These are phyloP conservation scores for Tuber magnatum DNA, from an alignment of 495 filamentous ascomycete species.

Conservation along the genomic window DNA sequence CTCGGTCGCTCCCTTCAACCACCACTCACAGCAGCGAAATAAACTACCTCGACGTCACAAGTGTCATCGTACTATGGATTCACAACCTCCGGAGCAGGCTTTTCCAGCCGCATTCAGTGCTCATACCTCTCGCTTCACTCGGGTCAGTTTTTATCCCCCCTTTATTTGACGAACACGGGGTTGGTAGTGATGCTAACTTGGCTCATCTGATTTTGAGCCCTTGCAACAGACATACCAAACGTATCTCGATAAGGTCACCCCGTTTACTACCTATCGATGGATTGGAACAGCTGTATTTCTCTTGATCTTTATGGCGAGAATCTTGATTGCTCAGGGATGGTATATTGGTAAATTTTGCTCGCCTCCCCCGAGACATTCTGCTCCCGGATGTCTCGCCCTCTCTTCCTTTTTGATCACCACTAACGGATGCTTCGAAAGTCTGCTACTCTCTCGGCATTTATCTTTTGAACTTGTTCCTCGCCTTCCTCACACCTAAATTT, in stretches of 20 bases:
- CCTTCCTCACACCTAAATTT: constrained; percentile 97
- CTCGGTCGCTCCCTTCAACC: neutral
- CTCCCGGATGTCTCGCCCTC: neutral
- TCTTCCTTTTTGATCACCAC: neutral
- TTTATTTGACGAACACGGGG: constrained; percentile 9
- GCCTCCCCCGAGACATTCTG: neutral
- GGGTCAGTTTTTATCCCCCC: constrained; percentile 50
- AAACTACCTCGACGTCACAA: constrained; percentile 8
- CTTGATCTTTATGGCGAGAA: constrained; percentile 74
- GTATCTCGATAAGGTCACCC: constrained; percentile 85
- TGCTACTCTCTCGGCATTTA: constrained; percentile 98
- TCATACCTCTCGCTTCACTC: constrained; percentile 65
- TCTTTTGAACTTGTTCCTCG: constrained; percentile 97
- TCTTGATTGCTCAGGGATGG: constrained; percentile 90
- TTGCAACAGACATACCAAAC: constrained; percentile 77
- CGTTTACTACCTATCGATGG: constrained; percentile 84
- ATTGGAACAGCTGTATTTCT: constrained; percentile 66
- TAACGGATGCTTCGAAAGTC: constrained; percentile 50
- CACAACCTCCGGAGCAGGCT: constrained; percentile 35
- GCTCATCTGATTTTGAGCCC: constrained; percentile 16
- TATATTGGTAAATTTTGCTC: constrained; percentile 70
- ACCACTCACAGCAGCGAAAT: neutral
- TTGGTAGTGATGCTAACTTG: constrained; percentile 24
- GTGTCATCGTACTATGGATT: constrained; percentile 22
- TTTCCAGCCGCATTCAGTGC: constrained; percentile 59